phyloP scores from a whole-genome alignment of 1,284 basidiomycete genomes.

The Ganoderma lucidum region DNA sequence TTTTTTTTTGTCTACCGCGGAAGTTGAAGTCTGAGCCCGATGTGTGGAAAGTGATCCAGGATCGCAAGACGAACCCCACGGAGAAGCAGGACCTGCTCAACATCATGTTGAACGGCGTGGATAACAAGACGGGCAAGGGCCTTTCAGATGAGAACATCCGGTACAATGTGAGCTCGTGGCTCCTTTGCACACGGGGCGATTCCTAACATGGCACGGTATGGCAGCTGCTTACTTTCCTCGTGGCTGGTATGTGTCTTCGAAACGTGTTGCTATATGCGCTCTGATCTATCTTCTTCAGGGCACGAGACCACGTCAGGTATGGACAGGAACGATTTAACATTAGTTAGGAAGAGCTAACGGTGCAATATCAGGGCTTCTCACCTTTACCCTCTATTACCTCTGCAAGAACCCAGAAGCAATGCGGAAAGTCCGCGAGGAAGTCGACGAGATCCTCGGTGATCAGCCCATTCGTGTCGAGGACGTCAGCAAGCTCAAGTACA shows the following conservation, averaged over 20 bases:
- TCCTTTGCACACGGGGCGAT: not conserved
- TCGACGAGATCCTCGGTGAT: constrained; percentile 53
- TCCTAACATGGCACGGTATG: not conserved
- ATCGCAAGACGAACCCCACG: constrained; percentile 47
- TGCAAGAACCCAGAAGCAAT: constrained; percentile 53
- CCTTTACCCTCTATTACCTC: constrained; percentile 52
- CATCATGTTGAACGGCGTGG: constrained; percentile 55
- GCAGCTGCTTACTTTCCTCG: constrained; percentile 61
- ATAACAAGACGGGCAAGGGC: constrained; percentile 54
- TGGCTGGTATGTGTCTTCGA: constrained; percentile 46
- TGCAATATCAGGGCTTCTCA: constrained; percentile 43
- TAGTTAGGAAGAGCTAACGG: not conserved
- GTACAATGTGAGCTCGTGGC: constrained; percentile 46
- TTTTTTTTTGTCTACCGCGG: not conserved
- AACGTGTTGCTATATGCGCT: not conserved
- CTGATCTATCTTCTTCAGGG: constrained; percentile 35
- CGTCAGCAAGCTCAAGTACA: constrained; percentile 53
- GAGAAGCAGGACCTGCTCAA: constrained; percentile 55
- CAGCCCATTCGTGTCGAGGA: constrained; percentile 48
- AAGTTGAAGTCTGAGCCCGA: not conserved
- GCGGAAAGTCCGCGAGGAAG: constrained; percentile 53
- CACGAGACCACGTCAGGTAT: constrained; percentile 59
- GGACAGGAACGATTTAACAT: not conserved
- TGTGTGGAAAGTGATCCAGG: constrained; percentile 43
- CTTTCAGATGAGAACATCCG: constrained; percentile 55